Conservation (phyloP, 768 basidiomycete species). For the Mycena vulgaris region DNA sequence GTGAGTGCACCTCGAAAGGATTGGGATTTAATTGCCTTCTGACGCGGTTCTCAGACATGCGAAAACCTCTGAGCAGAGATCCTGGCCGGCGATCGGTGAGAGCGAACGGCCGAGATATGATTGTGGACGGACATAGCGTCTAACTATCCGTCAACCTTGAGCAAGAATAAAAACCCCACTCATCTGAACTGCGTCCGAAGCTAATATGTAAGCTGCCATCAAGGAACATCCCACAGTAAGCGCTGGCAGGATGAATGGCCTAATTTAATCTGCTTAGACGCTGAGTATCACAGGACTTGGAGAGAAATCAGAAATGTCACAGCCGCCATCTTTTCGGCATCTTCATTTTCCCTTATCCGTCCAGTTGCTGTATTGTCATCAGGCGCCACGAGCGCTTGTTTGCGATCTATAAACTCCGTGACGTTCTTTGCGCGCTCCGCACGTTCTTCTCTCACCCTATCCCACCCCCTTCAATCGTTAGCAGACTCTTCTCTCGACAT, state of each 20-base stretch:
- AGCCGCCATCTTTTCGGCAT: too few relatives aligned
- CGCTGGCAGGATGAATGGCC: background rate
- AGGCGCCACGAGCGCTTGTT: background rate
- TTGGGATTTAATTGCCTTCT: background rate
- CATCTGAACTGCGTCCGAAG: background rate
- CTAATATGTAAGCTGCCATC: background rate
- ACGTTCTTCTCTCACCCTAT: background rate
- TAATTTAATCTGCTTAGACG: background rate
- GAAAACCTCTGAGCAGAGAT: conserved; percentile 81
- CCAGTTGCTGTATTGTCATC: background rate
- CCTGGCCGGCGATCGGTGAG: conserved; percentile 74
- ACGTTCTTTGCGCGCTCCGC: background rate
- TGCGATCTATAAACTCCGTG: background rate
- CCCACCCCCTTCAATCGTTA: too few relatives aligned
- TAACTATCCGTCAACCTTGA: background rate
- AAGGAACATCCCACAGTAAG: background rate
- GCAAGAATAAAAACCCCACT: conserved; percentile 15
- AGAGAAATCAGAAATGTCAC: too few relatives aligned
- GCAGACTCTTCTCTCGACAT: background rate
- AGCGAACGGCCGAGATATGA: conserved; percentile 79
- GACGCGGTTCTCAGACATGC: conserved; percentile 63
- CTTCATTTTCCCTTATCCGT: too few relatives aligned
- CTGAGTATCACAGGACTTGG: too few relatives aligned
- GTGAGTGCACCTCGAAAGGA: conserved; percentile 60
- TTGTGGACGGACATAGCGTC: conserved; percentile 54